phyloP scores from a whole-genome alignment of 108 stramenopile genomes.

The Cyclostephanos invisitatus region DNA sequence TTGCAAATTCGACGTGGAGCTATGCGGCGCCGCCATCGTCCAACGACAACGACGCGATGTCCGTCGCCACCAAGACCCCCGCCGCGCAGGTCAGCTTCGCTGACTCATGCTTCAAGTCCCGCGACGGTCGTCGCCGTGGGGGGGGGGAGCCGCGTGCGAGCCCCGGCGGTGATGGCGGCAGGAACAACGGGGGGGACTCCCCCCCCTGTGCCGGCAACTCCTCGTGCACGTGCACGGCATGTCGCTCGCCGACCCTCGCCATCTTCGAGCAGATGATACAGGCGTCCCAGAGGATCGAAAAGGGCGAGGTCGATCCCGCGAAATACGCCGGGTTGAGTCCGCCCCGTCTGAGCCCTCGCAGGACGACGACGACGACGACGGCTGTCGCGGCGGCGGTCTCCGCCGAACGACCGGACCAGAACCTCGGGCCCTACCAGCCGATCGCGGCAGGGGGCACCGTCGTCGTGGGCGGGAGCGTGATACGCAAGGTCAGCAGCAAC shows the following conservation, averaged over 20 bases:
- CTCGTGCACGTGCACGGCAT: conserved; percentile 20
- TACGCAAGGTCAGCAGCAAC: conserved; percentile 15
- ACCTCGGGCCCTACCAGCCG: too few species aligned
- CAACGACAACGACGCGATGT: not conserved
- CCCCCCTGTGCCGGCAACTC: conserved; percentile 19
- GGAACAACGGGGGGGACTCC: not conserved
- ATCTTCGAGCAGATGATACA: conserved; percentile 54
- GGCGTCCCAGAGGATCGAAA: conserved; percentile 37
- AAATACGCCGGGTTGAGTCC: conserved; percentile 37
- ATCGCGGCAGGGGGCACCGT: not conserved
- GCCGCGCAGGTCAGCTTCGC: conserved; percentile 35
- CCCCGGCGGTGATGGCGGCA: not conserved
- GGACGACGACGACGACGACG: not conserved
- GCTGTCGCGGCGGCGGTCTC: not conserved
- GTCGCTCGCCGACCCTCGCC: conserved; percentile 42
- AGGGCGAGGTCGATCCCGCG: conserved; percentile 12
- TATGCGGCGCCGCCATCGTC: conserved; percentile 6
- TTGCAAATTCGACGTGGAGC: not conserved
- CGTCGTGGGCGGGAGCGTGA: not conserved
- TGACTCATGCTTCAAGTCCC: conserved; percentile 5
- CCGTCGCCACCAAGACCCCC: conserved; percentile 28
- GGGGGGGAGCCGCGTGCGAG: not conserved
- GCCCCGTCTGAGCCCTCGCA: conserved; percentile 33
- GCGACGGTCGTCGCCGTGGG: not conserved
- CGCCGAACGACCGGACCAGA: not conserved